Base-by-base conservation (phyloP, 164 flowering plant genomes). In the Vitis rotundifolia region DNA sequence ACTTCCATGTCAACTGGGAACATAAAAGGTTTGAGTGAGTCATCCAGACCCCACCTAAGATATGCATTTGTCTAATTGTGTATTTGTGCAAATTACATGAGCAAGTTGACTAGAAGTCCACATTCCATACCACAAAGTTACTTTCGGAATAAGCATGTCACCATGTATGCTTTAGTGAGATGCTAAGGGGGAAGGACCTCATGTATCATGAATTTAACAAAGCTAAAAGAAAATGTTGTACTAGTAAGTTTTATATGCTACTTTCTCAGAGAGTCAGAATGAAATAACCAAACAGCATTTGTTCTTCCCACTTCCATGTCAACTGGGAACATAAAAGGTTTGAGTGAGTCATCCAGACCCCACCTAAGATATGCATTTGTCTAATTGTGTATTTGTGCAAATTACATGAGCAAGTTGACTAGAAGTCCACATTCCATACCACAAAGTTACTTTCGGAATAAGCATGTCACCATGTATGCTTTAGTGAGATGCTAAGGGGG, bases 51-150 rank as follows among this genome's bases (percentile, higher is more conserved):
- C 44, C 7, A 37, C 44, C 44, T 37, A 3, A 6, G 44, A 37
- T 37, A 37, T 37, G 7, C 44, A 37, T 37, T 3, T 37, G 57
- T 64, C 52, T n/a, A 54, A 31, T 3, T 61, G 44, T n/a, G 9
- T 9, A 59, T 12, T 22, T 37, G 44, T 37, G 44, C 7, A 37
- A 7, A 11, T 31, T 55, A 26, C 60, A 15, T 50, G 18, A 70
- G 61, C 2, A 65, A 72, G 10, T 73, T 59, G 47, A 31, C n/a
- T 16, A 37, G 26, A 19, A 18, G 47, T 29, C 68, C 1, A 1
- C 26, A 10, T 53, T 64, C 10, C 82, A 62, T 88, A 93, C 98
- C 96, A 91, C 26, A 22, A 22, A 22, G 26, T 22, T 22, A 22
- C 26, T 22, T 22, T 22, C 26, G 2, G 44, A 6, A 37, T 37